A percentile compares a stretch with the other conserved stretches of the same genome.
Conservation (phyloP, 805 yeast genomes). For the Zygoascus bituminiphila region DNA sequence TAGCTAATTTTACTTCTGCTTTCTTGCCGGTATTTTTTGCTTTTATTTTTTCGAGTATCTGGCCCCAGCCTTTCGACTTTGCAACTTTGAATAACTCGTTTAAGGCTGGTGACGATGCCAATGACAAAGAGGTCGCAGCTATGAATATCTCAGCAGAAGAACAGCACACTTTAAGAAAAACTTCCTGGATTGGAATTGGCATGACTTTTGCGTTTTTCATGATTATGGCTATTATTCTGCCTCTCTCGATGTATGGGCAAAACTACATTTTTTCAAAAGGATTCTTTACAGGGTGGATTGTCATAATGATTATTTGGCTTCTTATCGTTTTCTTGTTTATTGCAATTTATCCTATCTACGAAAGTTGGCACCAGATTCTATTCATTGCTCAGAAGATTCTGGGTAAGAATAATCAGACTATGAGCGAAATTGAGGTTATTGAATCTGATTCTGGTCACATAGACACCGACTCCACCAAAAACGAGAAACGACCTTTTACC, state of each 20-base stretch:
- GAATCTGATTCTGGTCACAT: background rate
- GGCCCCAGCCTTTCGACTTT: conserved; percentile 34
- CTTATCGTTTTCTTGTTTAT: conserved; percentile 47
- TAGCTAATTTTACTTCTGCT: conserved; percentile 27
- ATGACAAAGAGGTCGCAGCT: conserved; percentile 28
- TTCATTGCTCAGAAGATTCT: background rate
- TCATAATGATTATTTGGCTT: conserved; percentile 73
- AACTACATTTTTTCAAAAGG: conserved; percentile 62
- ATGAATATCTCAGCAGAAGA: conserved; percentile 37
- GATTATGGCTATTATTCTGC: conserved; percentile 67
- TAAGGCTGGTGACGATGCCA: conserved; percentile 28
- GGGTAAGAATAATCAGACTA: background rate
- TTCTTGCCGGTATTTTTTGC: conserved; percentile 20
- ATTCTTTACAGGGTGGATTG: conserved; percentile 85
- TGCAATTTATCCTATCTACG: conserved; percentile 59
- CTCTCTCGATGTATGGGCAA: conserved; percentile 88
- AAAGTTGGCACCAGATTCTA: conserved; percentile 44
- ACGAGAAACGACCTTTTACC: no score
- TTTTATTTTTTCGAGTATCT: conserved; percentile 15
- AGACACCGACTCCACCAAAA: background rate
- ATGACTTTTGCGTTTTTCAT: conserved; percentile 42
- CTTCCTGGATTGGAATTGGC: conserved; percentile 59
- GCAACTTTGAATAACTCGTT: conserved; percentile 48
- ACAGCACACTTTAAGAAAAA: conserved; percentile 39
- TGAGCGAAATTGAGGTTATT: background rate